Evolutionary conservation across 1,284 basidiomycete genomes (phyloP).

Genomic region (Pholiota adiposa): DNA sequence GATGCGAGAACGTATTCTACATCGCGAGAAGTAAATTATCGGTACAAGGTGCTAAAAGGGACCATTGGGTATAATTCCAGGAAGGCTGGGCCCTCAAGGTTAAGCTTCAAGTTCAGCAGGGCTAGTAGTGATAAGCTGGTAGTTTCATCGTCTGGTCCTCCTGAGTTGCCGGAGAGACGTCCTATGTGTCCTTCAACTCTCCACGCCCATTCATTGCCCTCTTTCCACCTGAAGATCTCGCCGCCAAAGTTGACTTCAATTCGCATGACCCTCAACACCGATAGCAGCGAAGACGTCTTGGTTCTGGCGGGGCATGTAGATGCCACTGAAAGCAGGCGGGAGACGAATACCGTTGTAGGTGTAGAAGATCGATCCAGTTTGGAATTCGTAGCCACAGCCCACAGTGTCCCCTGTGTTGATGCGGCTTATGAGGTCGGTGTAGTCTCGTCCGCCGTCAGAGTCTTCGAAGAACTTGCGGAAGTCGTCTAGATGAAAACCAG

Average conservation of each 20-base stretch:
- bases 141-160: conserved; percentile 30
- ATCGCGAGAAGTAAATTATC: too few relatives aligned
- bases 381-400: conserved; percentile 67
- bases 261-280: conserved; percentile 57
- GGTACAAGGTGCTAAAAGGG: too few relatives aligned
- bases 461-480: conserved; percentile 75
- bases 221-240: conserved; percentile 59
- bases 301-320: conserved; percentile 54
- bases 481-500: conserved; percentile 71
- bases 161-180: conserved; percentile 30
- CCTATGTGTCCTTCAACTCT: conserved; percentile 62
- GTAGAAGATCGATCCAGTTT: conserved; percentile 58
- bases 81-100: too few relatives aligned
- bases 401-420: conserved; percentile 52
- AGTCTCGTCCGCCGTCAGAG: conserved; percentile 64
- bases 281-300: conserved; percentile 69
- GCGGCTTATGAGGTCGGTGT: conserved; percentile 37
- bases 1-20: too few relatives aligned
- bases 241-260: conserved; percentile 71
- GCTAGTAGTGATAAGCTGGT: conserved; percentile 26
- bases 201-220: conserved; percentile 67
- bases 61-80: too few relatives aligned
- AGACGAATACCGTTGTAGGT: conserved; percentile 68
- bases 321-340: conserved; percentile 58
- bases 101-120: neutral